Evolutionary conservation across 2,329 filamentous ascomycete genomes (phyloP).

Genomic region (Neonectria magnoliae): DNA sequence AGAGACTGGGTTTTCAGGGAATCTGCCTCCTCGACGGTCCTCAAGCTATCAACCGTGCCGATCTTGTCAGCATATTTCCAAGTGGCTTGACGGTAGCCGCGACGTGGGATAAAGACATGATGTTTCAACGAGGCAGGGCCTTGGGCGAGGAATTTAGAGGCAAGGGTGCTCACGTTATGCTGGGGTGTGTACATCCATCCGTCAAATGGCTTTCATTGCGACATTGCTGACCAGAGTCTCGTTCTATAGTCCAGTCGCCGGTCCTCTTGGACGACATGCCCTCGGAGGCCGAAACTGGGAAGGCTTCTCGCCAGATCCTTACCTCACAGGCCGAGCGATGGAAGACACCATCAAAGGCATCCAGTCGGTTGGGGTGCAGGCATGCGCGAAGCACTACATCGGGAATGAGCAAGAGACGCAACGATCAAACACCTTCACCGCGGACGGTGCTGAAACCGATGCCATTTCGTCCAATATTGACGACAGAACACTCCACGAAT

Average conservation of each 20-base stretch:
- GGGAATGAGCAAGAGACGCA: constrained; percentile 46
- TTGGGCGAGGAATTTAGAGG: constrained; percentile 81
- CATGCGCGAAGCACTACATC: constrained; percentile 48
- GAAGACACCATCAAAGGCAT: constrained; percentile 42
- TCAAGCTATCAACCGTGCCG: constrained; percentile 17
- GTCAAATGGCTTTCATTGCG: neutral
- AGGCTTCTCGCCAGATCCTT: constrained; percentile 69
- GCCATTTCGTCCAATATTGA: constrained; percentile 57
- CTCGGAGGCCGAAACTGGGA: constrained; percentile 71
- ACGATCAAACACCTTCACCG: constrained; percentile 32
- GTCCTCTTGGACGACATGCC: constrained; percentile 53
- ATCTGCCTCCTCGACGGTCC: constrained; percentile 49
- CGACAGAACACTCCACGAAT: constrained; percentile 66
- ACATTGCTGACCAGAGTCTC: neutral
- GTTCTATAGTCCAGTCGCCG: constrained; percentile 44
- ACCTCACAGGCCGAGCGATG: constrained; percentile 65
- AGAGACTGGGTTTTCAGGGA: constrained; percentile 49
- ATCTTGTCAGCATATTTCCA: constrained; percentile 53
- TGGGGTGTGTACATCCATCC: constrained; percentile 68
- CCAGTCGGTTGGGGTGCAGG: constrained; percentile 46
- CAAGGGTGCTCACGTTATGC: constrained; percentile 81
- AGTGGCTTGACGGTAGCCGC: constrained; percentile 67
- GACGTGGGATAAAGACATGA: constrained; percentile 76
- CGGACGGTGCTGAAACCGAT: constrained; percentile 32
- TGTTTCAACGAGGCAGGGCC: constrained; percentile 72